Conservation (phyloP, 176 grass and related monocot species). For the Oryza punctata region DNA sequence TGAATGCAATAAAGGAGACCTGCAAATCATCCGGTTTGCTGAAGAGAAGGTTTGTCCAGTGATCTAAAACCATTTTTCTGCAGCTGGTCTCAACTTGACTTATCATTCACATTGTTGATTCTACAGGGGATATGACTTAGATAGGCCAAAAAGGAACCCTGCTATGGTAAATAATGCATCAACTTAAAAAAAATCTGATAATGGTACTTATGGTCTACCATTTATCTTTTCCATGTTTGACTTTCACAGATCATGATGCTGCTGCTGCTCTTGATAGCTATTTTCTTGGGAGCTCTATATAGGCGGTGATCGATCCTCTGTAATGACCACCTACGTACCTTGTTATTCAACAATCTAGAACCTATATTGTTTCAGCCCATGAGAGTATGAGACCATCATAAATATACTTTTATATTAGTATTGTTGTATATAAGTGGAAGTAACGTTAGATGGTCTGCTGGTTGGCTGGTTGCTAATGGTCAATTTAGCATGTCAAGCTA, state of each 20-base stretch:
- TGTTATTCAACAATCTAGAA: neutral
- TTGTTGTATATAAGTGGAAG: neutral
- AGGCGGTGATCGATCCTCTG: neutral
- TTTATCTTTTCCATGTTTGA: constrained; percentile 6
- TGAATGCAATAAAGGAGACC: constrained; percentile 54
- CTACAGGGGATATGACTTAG: constrained; percentile 42
- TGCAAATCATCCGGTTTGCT: constrained; percentile 58
- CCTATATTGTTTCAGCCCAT: neutral
- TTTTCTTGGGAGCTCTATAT: constrained; percentile 33
- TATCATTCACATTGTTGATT: neutral
- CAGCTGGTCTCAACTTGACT: constrained; percentile 7
- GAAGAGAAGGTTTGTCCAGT: constrained; percentile 54
- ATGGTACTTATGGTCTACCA: neutral
- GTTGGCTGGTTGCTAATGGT: no score
- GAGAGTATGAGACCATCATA: neutral
- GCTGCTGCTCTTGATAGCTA: constrained; percentile 44
- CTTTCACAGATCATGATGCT: constrained; percentile 38
- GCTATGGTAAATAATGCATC: constrained; percentile 37
- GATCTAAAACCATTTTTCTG: constrained; percentile 16
- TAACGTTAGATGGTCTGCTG: no score
- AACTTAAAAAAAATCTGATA: neutral
- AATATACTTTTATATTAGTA: neutral
- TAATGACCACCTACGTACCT: neutral
- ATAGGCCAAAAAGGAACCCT: constrained; percentile 24
- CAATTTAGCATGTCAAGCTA: no score